Evolutionary conservation across 345 rosid genomes (phyloP).

Genomic region (Adansonia digitata): DNA sequence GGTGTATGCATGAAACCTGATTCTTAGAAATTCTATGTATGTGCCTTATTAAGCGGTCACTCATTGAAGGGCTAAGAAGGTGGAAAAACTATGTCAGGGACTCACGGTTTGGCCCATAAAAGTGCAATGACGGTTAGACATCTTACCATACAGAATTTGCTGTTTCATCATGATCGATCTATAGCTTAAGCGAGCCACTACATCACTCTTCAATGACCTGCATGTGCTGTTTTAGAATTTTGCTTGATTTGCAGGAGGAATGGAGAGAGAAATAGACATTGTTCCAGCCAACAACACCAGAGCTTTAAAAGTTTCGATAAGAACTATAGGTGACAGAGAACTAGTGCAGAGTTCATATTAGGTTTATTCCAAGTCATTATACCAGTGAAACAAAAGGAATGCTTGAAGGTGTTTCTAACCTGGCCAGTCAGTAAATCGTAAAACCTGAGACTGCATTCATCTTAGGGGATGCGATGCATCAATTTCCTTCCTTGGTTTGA

Average conservation of each 20-base stretch:
- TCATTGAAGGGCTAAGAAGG: not conserved
- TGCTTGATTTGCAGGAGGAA: not conserved
- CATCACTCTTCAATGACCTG: not conserved
- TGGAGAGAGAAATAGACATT: not conserved
- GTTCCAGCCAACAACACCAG: not conserved
- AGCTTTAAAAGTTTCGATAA: not conserved
- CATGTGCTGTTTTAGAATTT: not conserved
- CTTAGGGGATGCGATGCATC: not conserved
- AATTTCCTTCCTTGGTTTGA: not conserved
- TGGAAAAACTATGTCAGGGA: not conserved
- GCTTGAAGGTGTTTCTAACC: not conserved
- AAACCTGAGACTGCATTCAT: not conserved
- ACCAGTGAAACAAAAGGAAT: not conserved
- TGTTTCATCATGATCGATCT: not conserved
- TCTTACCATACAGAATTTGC: not conserved
- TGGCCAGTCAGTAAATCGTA: not conserved
- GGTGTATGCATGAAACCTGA: not conserved
- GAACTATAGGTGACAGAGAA: not conserved
- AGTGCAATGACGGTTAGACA: not conserved
- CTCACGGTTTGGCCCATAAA: not conserved
- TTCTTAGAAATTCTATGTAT: not conserved
- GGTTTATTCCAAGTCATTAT: not conserved
- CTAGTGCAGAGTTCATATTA: not conserved
- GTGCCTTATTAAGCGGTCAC: not conserved
- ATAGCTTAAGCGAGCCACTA: not conserved